Evolutionary conservation across 805 yeast genomes (phyloP), one percentile per base, ranked within the genome.

Genomic region (Yarrowia sp.): DNA sequence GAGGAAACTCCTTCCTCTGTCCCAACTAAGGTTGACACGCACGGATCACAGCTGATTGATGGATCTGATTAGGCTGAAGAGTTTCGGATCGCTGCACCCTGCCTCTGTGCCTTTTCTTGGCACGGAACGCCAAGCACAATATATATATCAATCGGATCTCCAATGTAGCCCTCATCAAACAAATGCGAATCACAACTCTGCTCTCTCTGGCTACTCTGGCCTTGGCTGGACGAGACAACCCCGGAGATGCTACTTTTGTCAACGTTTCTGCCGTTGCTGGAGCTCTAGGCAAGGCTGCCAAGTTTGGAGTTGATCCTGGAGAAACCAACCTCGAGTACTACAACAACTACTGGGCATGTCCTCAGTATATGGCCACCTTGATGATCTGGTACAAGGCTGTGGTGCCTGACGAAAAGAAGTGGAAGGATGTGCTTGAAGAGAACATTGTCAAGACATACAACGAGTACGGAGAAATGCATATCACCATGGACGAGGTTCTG

Each of bases 281-380:
- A 53, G 58, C 44, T 7, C 45, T 38, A 22, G 45, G 38, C 3
- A 31, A 31, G 35, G 9, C 51, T 4, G 51, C 15, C 60, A 38
- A 39, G 28, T 53, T 53, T 15, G 91, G 95, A 93, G 70, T 77
- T 36, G 86, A 90, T 2, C 90, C 91, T 22, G 73, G 78, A 42
- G 79, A 90, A 50, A 77, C 77, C 48, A 91, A 91, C 73, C 96
- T 96, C 9, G 83, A 79, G 66, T 91, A 97, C 76, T 78, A 76
- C 32, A 68, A 70, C 15, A 69, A 75, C 38, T 22, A 39, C 45
- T 53, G 44, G 45, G 36, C 35, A 3, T 45, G 51, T 45, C 51
- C 51, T n/a, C 42, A 38, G 45, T 53, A 38, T n/a, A 53, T 53
- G 35, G 42, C 39, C 15, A n/a, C 60, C 5, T 15, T 38, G 44